A percentile compares a stretch with the other conserved stretches of the same genome.
Evolutionary conservation across 441 rosid species (phyloP).

Genomic region (Francoa sonchifolia): DNA sequence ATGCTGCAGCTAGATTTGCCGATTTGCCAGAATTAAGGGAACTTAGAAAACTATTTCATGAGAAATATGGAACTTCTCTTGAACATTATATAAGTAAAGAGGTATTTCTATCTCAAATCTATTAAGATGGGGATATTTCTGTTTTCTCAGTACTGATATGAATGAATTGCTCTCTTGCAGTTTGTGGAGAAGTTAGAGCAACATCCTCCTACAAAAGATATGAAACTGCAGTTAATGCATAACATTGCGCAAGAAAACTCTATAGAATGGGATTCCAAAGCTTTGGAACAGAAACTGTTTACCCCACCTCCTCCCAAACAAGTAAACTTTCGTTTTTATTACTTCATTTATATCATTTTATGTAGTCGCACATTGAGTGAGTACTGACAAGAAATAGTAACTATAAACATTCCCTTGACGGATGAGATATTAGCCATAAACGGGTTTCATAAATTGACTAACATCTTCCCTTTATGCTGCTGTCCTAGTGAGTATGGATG

Average conservation of each 20-base stretch:
- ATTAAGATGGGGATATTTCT: no score
- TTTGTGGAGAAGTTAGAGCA: slow-evolving; percentile 12
- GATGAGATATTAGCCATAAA: no score
- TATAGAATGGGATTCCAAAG: slow-evolving; percentile 14
- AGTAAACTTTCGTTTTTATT: slow-evolving; percentile 1
- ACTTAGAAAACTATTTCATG: slow-evolving; percentile 65
- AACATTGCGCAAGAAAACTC: slow-evolving; percentile 11
- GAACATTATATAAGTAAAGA: slow-evolving; percentile 51
- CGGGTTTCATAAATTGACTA: no score
- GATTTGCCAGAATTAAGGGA: slow-evolving; percentile 87
- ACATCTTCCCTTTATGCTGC: no score
- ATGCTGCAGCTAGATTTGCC: slow-evolving; percentile 89
- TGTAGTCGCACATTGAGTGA: no score
- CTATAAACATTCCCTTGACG: no score
- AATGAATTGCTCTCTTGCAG: background rate
- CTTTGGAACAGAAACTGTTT: slow-evolving; percentile 16
- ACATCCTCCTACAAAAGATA: slow-evolving; percentile 7
- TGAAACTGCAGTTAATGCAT: slow-evolving; percentile 14
- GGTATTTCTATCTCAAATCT: slow-evolving; percentile 38
- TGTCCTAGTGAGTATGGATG: no score
- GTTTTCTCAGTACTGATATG: no score
- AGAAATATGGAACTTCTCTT: slow-evolving; percentile 58
- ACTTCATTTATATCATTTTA: no score
- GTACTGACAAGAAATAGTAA: no score
- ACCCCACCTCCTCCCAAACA: slow-evolving; percentile 4